Percentiles rank a stretch among this genome's conserved stretches.
Conservation (phyloP, 1,284 basidiomycete species). For the Boletellus dicymbophilus region DNA sequence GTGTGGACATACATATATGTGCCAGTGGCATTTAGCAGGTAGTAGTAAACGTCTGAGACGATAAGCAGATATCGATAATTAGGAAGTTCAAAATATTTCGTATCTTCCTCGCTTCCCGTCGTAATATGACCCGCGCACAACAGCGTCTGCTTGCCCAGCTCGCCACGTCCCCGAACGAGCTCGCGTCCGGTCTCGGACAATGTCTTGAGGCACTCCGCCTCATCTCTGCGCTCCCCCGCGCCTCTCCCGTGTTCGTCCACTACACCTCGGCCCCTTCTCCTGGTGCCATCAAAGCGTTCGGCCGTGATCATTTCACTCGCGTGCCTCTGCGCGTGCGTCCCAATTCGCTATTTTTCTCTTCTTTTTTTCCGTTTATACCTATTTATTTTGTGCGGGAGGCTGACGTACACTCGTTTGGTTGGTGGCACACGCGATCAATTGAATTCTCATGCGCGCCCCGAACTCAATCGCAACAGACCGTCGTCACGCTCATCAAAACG, state of each 20-base stretch:
- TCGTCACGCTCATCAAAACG: slow-evolving; percentile 26
- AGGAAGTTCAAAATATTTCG: no score
- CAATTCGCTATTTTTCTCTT: no score
- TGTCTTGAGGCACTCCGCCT: slow-evolving; percentile 34
- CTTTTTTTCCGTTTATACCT: no score
- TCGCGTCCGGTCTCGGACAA: slow-evolving; percentile 32
- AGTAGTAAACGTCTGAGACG: no score
- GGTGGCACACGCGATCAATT: no score
- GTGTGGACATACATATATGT: no score
- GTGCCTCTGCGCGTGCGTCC: slow-evolving; percentile 34
- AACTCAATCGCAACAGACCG: no score
- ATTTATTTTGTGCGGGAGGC: no score
- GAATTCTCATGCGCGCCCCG: no score
- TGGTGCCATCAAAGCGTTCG: slow-evolving; percentile 30
- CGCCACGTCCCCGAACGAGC: slow-evolving; percentile 32
- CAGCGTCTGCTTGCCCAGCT: slow-evolving; percentile 32
- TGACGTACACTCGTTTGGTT: no score
- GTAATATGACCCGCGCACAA: slow-evolving; percentile 25
- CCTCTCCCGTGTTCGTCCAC: slow-evolving; percentile 29
- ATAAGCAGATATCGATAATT: background rate
- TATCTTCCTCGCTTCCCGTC: background rate
- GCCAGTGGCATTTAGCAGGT: no score
- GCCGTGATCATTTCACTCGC: slow-evolving; percentile 32
- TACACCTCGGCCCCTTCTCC: slow-evolving; percentile 20
- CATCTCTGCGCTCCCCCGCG: slow-evolving; percentile 28